These are phyloP conservation scores for Claviceps capensis DNA, from an alignment of 2,329 filamentous ascomycete species.

Conservation along the genomic window DNA sequence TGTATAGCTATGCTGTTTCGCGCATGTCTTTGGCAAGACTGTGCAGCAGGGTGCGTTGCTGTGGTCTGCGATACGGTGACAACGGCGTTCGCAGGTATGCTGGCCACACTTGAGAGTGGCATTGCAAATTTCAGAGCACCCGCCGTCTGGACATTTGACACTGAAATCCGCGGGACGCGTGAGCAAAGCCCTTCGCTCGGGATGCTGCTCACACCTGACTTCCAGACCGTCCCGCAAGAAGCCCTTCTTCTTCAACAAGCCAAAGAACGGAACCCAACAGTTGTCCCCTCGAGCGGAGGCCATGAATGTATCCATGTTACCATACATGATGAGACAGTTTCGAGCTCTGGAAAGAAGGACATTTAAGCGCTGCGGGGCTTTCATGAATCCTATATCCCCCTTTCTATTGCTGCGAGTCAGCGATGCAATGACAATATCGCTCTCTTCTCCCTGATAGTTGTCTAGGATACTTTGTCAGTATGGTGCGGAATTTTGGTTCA, in stretches of 20 bases:
- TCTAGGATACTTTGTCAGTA: constrained; percentile 27
- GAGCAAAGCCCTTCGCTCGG: constrained; percentile 32
- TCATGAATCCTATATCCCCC: constrained; percentile 59
- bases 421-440: constrained; percentile 55
- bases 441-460: constrained; percentile 69
- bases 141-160: constrained; percentile 51
- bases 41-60: constrained; percentile 26
- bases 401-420: constrained; percentile 51
- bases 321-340: constrained; percentile 52
- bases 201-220: constrained; percentile 46
- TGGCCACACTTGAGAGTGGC: constrained; percentile 37
- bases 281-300: constrained; percentile 3
- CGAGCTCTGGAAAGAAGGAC: constrained; percentile 56
- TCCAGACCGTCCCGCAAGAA: constrained; percentile 48
- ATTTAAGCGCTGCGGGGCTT: constrained; percentile 51
- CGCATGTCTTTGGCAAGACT: constrained; percentile 32
- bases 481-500: neutral
- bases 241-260: constrained; percentile 34
- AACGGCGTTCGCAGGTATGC: constrained; percentile 45
- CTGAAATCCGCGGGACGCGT: constrained; percentile 43
- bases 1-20: constrained; percentile 32
- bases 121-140: constrained; percentile 47
- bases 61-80: constrained; percentile 49
- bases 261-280: constrained; percentile 4
- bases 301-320: constrained; percentile 55